Percentiles rank a stretch among this genome's conserved stretches.
These are phyloP conservation scores for Dovyalis caffra DNA, from an alignment of 345 rosid species.

Conservation along the genomic window DNA sequence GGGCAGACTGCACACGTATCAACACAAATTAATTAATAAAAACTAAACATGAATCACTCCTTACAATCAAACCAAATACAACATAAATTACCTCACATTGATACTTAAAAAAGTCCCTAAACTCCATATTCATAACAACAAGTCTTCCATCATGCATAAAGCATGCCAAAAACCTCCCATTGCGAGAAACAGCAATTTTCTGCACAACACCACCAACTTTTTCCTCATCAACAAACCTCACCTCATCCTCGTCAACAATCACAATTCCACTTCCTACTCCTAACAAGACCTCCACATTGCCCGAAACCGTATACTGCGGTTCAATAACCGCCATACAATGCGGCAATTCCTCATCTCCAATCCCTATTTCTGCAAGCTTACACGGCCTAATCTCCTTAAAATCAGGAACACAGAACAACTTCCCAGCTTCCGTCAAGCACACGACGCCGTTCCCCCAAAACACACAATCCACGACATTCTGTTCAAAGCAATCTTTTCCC, in stretches of 20 bases:
- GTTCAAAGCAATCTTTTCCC: constrained; percentile 85
- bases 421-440: constrained; percentile 76
- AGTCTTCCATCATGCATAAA: constrained; percentile 85
- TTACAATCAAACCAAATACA: background rate
- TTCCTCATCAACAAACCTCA: constrained; percentile 51
- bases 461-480: constrained; percentile 83
- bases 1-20: constrained; percentile 64
- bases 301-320: constrained; percentile 87
- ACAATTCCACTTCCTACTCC: constrained; percentile 57
- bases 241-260: constrained; percentile 81
- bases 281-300: constrained; percentile 75
- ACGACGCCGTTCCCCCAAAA: constrained; percentile 94
- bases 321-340: constrained; percentile 77
- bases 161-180: constrained; percentile 74
- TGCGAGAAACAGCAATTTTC: constrained; percentile 77
- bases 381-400: constrained; percentile 59
- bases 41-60: background rate
- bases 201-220: constrained; percentile 60
- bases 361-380: constrained; percentile 59
- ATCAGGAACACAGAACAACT: constrained; percentile 64
- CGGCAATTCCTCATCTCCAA: constrained; percentile 46
- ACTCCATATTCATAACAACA: constrained; percentile 60
- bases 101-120: constrained; percentile 49
- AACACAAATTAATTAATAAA: background rate
- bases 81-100: constrained; percentile 60